Evolutionary conservation across 1,284 basidiomycete genomes (phyloP), one percentile per base, ranked within the genome.

Genomic region (Cutaneotrichosporon sp.): DNA sequence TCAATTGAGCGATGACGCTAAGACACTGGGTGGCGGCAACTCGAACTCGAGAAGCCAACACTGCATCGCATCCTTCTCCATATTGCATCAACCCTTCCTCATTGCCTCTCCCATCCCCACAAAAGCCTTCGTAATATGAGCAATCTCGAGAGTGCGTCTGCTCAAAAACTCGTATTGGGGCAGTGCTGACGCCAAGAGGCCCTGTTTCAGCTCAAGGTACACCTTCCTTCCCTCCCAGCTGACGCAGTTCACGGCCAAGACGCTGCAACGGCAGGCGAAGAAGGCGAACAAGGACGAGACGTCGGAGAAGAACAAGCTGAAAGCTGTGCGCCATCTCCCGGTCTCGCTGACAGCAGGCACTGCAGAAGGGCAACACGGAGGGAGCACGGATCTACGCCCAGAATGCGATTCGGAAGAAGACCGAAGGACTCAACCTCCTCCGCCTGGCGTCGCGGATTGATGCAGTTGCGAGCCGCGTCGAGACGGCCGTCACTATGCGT

Each of bases 401-500:
- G 53, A 99, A 99, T 76, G 92, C 97, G 52, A 99, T 99, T 76
- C 86, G 97, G 61, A 99, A 99, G 87, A 98, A 99, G 86, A 93
- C 88, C 68, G 97, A 99, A 80, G 83, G 89, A 0, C 83, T 99
- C 69, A 99, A 98, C 79, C 84, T 97, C 6, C 85, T 97, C 10
- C 85, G 93, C 51, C 82, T 97, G 32, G 87, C 90, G 0, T 93
- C 91, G 73, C 85, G 97, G 36, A 93, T 99, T 78, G 97, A 99
- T 77, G 95, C 97, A 6, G 97, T 99, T 5, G 91, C 94, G 1
- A 95, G 91, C 73, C 83, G 97, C 30, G 96, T 99, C 0, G 96
- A 99, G 82, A 99, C 97, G n/a, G 97, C 97, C 0, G 95, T 99
- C 49, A 97, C 96, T 61, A 98, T 99, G 93, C 87, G 93, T 58